Evolutionary conservation across 2,329 filamentous ascomycete species (phyloP).

Genomic region (Domatiomyces globalis): DNA sequence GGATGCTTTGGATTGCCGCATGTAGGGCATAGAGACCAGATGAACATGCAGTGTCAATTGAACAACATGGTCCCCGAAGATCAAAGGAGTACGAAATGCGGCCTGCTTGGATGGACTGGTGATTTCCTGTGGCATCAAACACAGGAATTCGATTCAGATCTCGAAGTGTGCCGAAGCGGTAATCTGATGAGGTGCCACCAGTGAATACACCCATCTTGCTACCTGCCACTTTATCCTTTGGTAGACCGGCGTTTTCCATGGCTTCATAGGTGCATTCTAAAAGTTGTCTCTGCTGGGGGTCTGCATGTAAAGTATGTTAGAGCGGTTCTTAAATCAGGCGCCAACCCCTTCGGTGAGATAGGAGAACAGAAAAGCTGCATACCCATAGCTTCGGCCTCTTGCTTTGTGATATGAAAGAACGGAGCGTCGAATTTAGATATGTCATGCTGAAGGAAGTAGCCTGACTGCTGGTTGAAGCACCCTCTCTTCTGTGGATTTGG

Average conservation of each 20-base stretch:
- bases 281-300: conserved; percentile 19
- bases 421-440: conserved; percentile 22
- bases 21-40: conserved; percentile 20
- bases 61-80: conserved; percentile 17
- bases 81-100: conserved; percentile 21
- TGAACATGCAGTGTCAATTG: conserved; percentile 20
- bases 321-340: not conserved
- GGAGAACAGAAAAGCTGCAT: not conserved
- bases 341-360: not conserved
- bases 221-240: conserved; percentile 4
- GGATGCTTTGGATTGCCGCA: conserved; percentile 18
- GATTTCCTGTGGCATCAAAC: conserved; percentile 15
- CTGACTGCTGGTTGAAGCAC: not conserved
- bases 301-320: not conserved
- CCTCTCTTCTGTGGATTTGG: not conserved
- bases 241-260: conserved; percentile 22
- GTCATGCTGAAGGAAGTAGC: conserved; percentile 20
- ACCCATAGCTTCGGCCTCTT: conserved; percentile 22
- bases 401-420: conserved; percentile 24
- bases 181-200: too few species aligned
- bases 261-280: conserved; percentile 22
- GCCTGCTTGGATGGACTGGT: conserved; percentile 17
- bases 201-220: too few species aligned
- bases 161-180: conserved; percentile 17
- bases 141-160: conserved; percentile 18